A percentile compares a stretch with the other conserved stretches of the same genome.
phyloP scores from a whole-genome alignment of 805 yeast species.

The Millerago galiae region DNA sequence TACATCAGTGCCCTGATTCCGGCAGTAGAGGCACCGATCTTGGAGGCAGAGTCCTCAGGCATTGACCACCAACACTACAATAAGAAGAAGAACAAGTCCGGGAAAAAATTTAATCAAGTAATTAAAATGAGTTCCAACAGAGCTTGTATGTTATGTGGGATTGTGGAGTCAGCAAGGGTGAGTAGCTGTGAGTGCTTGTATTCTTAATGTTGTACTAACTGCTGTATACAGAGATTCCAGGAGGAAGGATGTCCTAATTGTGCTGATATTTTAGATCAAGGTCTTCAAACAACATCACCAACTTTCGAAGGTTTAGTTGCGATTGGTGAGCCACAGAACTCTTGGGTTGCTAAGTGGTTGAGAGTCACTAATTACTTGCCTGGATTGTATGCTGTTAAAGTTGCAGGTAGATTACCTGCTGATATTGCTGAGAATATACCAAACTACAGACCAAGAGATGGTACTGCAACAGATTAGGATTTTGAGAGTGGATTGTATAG shows the following conservation, averaged over 20 bases:
- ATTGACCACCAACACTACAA: background rate
- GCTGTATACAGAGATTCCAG: conserved; percentile 47
- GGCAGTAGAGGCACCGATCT: conserved; percentile 71
- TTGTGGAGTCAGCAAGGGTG: conserved; percentile 73
- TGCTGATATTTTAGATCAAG: conserved; percentile 80
- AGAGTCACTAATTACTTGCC: conserved; percentile 83
- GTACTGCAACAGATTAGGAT: conserved; percentile 66
- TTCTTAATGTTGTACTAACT: background rate
- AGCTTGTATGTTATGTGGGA: conserved; percentile 96
- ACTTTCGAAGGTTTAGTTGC: conserved; percentile 95
- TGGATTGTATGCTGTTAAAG: conserved; percentile 91
- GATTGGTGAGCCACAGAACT: conserved; percentile 70
- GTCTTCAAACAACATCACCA: conserved; percentile 88
- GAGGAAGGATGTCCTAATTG: conserved; percentile 95
- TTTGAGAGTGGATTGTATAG: too few relatives aligned
- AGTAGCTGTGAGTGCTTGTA: conserved; percentile 21
- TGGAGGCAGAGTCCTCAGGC: conserved; percentile 25
- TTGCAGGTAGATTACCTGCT: conserved; percentile 84
- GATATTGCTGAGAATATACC: conserved; percentile 72
- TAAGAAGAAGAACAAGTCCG: too few relatives aligned
- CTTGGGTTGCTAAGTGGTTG: conserved; percentile 97
- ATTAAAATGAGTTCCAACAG: conserved; percentile 2
- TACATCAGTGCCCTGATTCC: conserved; percentile 79
- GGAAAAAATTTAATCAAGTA: background rate
- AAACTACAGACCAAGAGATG: conserved; percentile 91